Percentiles rank a stretch among this genome's conserved stretches.
These are phyloP conservation scores for Scedosporium apiospermum DNA, from an alignment of 2,329 filamentous ascomycete species.

Conservation along the genomic window DNA sequence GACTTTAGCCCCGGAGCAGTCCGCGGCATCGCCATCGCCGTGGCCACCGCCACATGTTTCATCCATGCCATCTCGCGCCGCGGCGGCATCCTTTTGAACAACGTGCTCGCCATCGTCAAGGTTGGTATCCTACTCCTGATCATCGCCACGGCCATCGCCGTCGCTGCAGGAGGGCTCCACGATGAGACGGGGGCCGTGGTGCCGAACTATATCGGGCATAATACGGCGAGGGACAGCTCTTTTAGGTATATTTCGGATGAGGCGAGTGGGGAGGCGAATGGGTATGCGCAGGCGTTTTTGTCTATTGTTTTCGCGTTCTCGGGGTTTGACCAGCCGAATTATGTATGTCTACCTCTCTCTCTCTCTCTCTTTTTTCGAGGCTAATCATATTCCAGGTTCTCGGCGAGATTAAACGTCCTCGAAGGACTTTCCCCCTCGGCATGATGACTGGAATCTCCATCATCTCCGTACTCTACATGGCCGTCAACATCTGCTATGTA, in stretches of 20 bases:
- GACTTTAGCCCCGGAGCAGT: constrained; percentile 20
- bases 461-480: constrained; percentile 23
- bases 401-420: constrained; percentile 21
- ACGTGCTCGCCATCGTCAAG: constrained; percentile 40
- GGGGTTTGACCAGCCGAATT: constrained; percentile 28
- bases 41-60: constrained; percentile 32
- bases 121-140: constrained; percentile 36
- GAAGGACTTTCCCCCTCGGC: constrained; percentile 21
- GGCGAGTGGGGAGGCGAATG: constrained; percentile 17
- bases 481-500: constrained; percentile 27
- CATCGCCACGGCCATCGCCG: constrained; percentile 21
- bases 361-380: constrained; percentile 3
- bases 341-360: constrained; percentile 8
- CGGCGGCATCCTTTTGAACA: constrained; percentile 41
- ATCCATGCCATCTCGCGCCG: constrained; percentile 37
- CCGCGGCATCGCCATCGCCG: constrained; percentile 36
- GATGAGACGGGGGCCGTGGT: constrained; percentile 4
- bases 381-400: too few relatives aligned
- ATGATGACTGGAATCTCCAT: constrained; percentile 20
- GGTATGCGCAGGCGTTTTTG: constrained; percentile 29
- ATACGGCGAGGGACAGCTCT: constrained; percentile 13
- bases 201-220: constrained; percentile 16
- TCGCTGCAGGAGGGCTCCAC: constrained; percentile 18
- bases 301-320: constrained; percentile 30
- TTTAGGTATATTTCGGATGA: constrained; percentile 14